phyloP scores from a whole-genome alignment of 768 basidiomycete genomes.

The Rhizopogon vulgaris region DNA sequence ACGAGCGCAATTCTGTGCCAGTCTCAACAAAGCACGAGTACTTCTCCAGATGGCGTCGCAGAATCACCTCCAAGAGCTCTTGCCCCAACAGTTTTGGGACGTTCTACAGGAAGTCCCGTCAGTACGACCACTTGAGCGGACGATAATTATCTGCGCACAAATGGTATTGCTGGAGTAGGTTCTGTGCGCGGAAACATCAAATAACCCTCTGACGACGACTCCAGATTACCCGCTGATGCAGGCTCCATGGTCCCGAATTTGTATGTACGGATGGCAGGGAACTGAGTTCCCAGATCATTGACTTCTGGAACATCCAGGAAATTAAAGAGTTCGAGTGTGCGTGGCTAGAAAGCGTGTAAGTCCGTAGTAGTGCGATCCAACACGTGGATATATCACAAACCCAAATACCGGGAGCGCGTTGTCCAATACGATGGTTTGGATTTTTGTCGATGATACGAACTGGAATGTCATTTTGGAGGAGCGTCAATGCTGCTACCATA shows the following conservation, averaged over 20 bases:
- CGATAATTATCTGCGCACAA: conserved; percentile 11
- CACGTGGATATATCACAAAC: conserved; percentile 10
- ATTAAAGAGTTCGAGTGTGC: conserved; percentile 33
- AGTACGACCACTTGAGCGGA: background rate
- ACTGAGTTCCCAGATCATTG: conserved; percentile 20
- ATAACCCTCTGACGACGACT: background rate
- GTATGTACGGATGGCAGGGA: conserved; percentile 27
- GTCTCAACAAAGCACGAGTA: conserved; percentile 25
- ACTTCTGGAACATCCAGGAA: conserved; percentile 28
- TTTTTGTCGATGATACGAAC: conserved; percentile 7
- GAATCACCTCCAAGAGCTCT: conserved; percentile 22
- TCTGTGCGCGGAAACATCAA: conserved; percentile 13
- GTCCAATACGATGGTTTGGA: conserved; percentile 26
- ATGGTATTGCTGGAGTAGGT: conserved; percentile 21
- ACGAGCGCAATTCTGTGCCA: conserved; percentile 25
- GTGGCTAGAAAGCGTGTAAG: conserved; percentile 25
- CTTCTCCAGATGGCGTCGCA: conserved; percentile 23
- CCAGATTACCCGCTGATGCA: conserved; percentile 1
- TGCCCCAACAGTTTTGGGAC: conserved; percentile 13
- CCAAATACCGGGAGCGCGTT: conserved; percentile 33
- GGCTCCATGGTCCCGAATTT: conserved; percentile 8
- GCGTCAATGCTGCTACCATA: conserved; percentile 5
- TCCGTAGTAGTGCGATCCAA: background rate
- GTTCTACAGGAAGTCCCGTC: background rate
- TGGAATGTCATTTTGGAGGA: conserved; percentile 6